Evolutionary conservation across 179 eudicot genomes (phyloP).

Genomic region (Dionaea muscipula): DNA sequence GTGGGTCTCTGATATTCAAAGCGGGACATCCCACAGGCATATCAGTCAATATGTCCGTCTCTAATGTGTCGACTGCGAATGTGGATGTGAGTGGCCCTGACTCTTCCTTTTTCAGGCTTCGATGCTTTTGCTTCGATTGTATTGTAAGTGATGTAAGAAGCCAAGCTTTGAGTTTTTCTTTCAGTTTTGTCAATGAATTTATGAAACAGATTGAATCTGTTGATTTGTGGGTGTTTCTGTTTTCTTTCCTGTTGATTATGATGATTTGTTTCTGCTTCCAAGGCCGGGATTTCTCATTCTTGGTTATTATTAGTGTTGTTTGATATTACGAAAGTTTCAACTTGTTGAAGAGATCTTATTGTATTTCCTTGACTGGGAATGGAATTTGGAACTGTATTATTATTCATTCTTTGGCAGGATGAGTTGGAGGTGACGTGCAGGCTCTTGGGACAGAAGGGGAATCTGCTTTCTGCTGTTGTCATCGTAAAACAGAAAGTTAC

Average conservation of each 20-base stretch:
- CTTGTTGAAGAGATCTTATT: too few relatives aligned
- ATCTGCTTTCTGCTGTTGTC: conserved; percentile 17
- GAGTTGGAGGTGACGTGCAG: conserved; percentile 27
- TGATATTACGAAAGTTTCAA: not conserved
- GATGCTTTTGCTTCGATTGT: not conserved
- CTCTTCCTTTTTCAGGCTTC: not conserved
- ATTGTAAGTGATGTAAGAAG: too few relatives aligned
- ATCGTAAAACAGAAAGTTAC: conserved; percentile 24
- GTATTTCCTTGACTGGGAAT: too few relatives aligned
- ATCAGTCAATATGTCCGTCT: conserved; percentile 69
- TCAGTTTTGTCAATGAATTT: too few relatives aligned
- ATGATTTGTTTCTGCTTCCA: too few relatives aligned
- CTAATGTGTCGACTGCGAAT: conserved; percentile 55
- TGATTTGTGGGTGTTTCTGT: too few relatives aligned
- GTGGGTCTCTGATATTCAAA: conserved; percentile 44
- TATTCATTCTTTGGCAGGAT: conserved; percentile 15
- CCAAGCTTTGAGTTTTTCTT: too few relatives aligned
- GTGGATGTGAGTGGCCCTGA: conserved; percentile 38
- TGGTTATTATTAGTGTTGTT: not conserved
- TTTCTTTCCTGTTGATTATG: too few relatives aligned
- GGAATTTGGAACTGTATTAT: too few relatives aligned
- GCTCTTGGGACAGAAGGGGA: conserved; percentile 24
- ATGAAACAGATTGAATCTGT: too few relatives aligned
- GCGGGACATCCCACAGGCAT: conserved; percentile 47
- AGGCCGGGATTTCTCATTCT: too few relatives aligned